phyloP scores from a whole-genome alignment of 2,329 filamentous ascomycete genomes.

The Alternaria triticimaculans region DNA sequence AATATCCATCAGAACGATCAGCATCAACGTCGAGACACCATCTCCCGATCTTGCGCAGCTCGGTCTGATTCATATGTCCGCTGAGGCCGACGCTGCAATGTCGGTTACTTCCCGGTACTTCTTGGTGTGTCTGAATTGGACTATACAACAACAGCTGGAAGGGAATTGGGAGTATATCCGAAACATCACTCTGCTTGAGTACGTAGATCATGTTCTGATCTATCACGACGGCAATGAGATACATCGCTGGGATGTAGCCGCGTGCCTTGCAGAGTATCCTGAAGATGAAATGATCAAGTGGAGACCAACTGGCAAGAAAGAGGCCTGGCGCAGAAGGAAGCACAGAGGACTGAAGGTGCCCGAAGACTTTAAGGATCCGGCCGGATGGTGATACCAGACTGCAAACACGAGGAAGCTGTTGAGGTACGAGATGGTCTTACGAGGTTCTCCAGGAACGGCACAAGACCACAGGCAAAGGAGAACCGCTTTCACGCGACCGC shows the following conservation, averaged over 20 bases:
- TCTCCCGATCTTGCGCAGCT: background rate
- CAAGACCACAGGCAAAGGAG: background rate
- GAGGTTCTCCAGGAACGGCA: background rate
- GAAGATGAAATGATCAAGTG: background rate
- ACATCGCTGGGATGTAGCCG: background rate
- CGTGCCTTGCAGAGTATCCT: background rate
- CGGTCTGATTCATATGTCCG: background rate
- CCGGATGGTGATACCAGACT: accelerated
- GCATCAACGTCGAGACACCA: constrained; percentile 21
- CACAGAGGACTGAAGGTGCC: background rate
- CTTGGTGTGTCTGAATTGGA: background rate
- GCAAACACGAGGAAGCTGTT: background rate
- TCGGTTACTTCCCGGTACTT: background rate
- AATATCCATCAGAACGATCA: constrained; percentile 15
- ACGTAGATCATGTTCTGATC: background rate
- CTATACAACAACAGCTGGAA: background rate
- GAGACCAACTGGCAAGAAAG: background rate
- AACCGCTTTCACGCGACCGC: background rate
- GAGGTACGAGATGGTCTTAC: background rate
- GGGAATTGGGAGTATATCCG: background rate
- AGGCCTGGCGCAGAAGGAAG: background rate
- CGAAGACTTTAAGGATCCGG: accelerated
- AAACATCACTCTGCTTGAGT: background rate
- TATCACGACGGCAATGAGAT: background rate
- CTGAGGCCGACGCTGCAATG: background rate